These are phyloP conservation scores for Mucor piriformis DNA, from an alignment of 371 early-diverging fungal species.

Conservation along the genomic window DNA sequence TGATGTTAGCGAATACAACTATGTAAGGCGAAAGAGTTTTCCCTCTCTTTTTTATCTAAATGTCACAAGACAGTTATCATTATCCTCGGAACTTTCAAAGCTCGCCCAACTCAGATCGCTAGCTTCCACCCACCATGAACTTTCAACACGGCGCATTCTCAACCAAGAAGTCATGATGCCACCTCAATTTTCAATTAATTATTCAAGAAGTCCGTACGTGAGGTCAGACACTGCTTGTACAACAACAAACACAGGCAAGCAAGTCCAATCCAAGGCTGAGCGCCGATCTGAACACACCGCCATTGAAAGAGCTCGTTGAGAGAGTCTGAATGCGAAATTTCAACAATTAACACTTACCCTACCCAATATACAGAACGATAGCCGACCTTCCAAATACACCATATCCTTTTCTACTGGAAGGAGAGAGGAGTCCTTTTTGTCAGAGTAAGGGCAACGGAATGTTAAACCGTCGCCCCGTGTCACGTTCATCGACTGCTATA, in stretches of 20 bases:
- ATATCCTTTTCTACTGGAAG: constrained; percentile 14
- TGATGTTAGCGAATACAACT: too few species aligned
- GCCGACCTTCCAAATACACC: constrained; percentile 73
- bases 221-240: constrained; percentile 10
- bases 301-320: constrained; percentile 76
- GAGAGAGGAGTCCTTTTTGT: not conserved
- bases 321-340: constrained; percentile 71
- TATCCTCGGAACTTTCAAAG: too few species aligned
- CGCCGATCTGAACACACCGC: constrained; percentile 78
- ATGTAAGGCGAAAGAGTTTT: too few species aligned
- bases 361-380: constrained; percentile 68
- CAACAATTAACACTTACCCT: constrained; percentile 72
- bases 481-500: constrained; percentile 14
- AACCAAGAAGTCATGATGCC: constrained; percentile 13
- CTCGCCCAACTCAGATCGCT: too few species aligned
- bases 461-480: constrained; percentile 11
- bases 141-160: not conserved
- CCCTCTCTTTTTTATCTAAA: too few species aligned
- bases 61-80: too few species aligned
- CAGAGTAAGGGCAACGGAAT: too few species aligned
- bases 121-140: constrained; percentile 1
- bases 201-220: constrained; percentile 19
- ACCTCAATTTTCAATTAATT: constrained; percentile 7
- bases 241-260: constrained; percentile 1
- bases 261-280: constrained; percentile 54